These are phyloP conservation scores for Durotheca rogersii DNA, from an alignment of 495 filamentous ascomycete species.

Conservation along the genomic window DNA sequence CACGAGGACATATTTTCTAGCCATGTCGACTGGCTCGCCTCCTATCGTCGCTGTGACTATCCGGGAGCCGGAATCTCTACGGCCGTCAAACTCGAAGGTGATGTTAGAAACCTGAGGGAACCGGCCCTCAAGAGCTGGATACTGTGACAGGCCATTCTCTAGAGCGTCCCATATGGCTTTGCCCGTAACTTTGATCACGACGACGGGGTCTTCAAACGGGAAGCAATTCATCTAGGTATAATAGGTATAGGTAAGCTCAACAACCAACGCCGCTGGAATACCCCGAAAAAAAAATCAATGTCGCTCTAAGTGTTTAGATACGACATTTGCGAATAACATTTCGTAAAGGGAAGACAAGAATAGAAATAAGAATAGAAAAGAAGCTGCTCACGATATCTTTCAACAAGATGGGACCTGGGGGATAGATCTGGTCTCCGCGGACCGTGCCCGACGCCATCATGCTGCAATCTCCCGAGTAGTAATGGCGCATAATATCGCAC, in stretches of 20 bases:
- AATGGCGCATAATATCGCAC: slow-evolving; percentile 82
- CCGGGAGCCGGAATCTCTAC: slow-evolving; percentile 57
- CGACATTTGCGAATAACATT: too few relatives aligned
- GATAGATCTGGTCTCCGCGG: slow-evolving; percentile 84
- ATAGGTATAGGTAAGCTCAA: not conserved
- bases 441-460: slow-evolving; percentile 90
- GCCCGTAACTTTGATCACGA: slow-evolving; percentile 69
- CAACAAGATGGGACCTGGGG: slow-evolving; percentile 70
- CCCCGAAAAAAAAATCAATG: not conserved
- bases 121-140: slow-evolving; percentile 80
- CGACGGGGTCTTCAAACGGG: slow-evolving; percentile 88
- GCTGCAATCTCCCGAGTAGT: slow-evolving; percentile 76
- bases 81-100: slow-evolving; percentile 64
- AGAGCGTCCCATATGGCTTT: slow-evolving; percentile 69
- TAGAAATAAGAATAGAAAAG: too few relatives aligned
- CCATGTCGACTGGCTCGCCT: slow-evolving; percentile 57
- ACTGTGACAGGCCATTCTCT: slow-evolving; percentile 76
- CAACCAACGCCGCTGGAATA: not conserved
- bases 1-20: slow-evolving; percentile 64
- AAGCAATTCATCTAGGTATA: slow-evolving; percentile 63
- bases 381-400: slow-evolving; percentile 61
- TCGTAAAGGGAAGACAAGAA: too few relatives aligned
- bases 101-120: slow-evolving; percentile 86
- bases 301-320: slow-evolving; percentile 19
- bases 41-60: slow-evolving; percentile 62